phyloP scores from a whole-genome alignment of 2,329 filamentous ascomycete genomes.

The Aspergillus sp. region DNA sequence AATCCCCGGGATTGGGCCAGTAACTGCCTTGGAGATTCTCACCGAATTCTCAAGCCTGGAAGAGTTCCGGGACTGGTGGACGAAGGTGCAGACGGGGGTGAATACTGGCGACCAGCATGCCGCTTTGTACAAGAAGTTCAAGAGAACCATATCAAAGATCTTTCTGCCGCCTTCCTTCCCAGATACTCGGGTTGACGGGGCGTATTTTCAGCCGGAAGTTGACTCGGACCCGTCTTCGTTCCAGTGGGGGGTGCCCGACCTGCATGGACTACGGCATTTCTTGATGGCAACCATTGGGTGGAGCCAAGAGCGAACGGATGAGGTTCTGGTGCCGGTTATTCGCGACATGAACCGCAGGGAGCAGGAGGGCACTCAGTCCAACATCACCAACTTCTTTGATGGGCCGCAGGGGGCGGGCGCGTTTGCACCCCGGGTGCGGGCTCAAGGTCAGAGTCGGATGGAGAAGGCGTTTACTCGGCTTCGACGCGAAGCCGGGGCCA shows the following conservation, averaged over 20 bases:
- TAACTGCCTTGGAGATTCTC: conserved; percentile 87
- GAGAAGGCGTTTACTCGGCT: conserved; percentile 62
- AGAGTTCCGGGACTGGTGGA: conserved; percentile 85
- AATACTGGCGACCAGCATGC: conserved; percentile 51
- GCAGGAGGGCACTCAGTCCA: conserved; percentile 84
- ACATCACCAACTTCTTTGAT: conserved; percentile 87
- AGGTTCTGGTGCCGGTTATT: conserved; percentile 91
- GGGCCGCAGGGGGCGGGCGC: conserved; percentile 51
- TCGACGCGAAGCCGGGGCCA: conserved; percentile 43
- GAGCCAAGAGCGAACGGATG: conserved; percentile 83
- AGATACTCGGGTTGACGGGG: conserved; percentile 63
- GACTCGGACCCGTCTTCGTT: conserved; percentile 70
- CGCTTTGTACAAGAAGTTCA: conserved; percentile 75
- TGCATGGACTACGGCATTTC: conserved; percentile 73
- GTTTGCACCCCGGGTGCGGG: conserved; percentile 60
- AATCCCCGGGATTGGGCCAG: conserved; percentile 79
- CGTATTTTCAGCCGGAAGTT: conserved; percentile 80
- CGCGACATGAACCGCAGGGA: conserved; percentile 86
- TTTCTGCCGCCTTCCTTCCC: conserved; percentile 79
- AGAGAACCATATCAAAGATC: conserved; percentile 71
- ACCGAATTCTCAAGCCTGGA: conserved; percentile 70
- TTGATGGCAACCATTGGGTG: conserved; percentile 90
- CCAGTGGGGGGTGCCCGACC: conserved; percentile 91
- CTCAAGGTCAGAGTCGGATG: conserved; percentile 61
- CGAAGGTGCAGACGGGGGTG: conserved; percentile 61